These are phyloP conservation scores for Styphnolobium japonicum DNA, from an alignment of 306 rosid genomes.

Conservation along the genomic window DNA sequence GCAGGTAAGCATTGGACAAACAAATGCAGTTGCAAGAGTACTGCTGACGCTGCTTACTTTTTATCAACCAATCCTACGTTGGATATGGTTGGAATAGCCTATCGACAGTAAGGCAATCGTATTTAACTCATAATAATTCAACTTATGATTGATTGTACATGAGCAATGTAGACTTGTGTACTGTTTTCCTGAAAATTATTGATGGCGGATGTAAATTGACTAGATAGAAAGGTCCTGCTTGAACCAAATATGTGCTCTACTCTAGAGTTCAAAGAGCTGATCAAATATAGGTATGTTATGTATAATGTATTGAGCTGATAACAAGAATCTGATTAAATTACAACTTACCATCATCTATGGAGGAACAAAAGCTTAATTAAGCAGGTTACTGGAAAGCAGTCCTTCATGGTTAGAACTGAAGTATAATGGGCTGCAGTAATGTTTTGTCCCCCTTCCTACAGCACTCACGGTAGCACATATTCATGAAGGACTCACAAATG, in stretches of 20 bases:
- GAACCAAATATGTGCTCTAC: background rate
- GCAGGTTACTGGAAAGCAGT: background rate
- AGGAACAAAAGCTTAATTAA: background rate
- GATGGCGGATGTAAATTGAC: background rate
- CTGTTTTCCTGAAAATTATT: conserved; percentile 10
- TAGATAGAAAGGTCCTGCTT: background rate
- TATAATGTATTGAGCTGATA: background rate
- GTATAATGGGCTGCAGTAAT: background rate
- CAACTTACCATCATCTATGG: background rate
- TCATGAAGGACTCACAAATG: background rate
- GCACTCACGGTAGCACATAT: background rate
- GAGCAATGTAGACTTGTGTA: background rate
- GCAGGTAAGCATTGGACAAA: conserved; percentile 26
- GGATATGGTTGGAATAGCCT: background rate
- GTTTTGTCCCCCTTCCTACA: background rate
- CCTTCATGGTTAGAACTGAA: background rate
- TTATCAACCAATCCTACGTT: conserved; percentile 25
- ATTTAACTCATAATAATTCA: conserved; percentile 18
- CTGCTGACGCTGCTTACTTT: conserved; percentile 19
- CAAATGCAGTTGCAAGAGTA: conserved; percentile 22
- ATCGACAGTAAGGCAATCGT: background rate
- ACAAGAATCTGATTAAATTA: background rate
- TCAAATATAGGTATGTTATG: background rate
- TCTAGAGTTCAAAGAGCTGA: background rate
- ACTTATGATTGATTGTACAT: background rate